These are phyloP conservation scores for Mrakia gelida DNA, from an alignment of 768 basidiomycete species.

Conservation along the genomic window DNA sequence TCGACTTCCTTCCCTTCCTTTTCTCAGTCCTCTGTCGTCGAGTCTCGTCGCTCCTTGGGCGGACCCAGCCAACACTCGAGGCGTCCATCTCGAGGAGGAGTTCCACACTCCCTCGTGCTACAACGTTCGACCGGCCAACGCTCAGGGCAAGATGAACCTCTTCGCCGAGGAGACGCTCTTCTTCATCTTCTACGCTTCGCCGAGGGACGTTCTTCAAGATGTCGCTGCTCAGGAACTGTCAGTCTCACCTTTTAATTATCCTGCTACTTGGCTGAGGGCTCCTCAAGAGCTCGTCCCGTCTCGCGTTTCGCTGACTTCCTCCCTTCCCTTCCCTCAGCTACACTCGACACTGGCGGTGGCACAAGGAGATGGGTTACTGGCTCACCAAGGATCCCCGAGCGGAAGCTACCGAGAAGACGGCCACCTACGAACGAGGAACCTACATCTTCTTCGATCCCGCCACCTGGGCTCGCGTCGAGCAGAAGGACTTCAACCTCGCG, in stretches of 20 bases:
- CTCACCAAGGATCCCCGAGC: constrained; percentile 84
- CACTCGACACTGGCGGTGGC: constrained; percentile 93
- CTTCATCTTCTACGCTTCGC: constrained; percentile 95
- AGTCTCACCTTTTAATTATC: constrained; percentile 44
- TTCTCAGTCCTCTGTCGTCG: constrained; percentile 70
- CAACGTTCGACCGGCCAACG: constrained; percentile 79
- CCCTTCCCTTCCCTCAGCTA: constrained; percentile 53
- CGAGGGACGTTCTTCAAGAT: constrained; percentile 87
- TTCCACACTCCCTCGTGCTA: constrained; percentile 88
- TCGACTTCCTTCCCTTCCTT: neutral
- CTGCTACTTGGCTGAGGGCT: neutral
- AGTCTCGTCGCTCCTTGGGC: constrained; percentile 97
- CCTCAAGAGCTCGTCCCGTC: neutral
- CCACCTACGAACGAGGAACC: constrained; percentile 72
- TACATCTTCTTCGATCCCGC: constrained; percentile 67
- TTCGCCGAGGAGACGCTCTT: constrained; percentile 96
- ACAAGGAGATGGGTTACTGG: constrained; percentile 84
- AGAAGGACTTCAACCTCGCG: constrained; percentile 32
- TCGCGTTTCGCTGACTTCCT: neutral
- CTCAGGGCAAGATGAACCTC: constrained; percentile 48
- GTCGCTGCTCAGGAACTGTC: constrained; percentile 92
- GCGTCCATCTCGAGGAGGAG: constrained; percentile 82
- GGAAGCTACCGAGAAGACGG: constrained; percentile 43
- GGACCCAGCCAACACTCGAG: constrained; percentile 67
- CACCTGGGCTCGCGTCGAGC: constrained; percentile 30